Conservation (phyloP, 78 protist genomes). For the Acrasis kona region DNA sequence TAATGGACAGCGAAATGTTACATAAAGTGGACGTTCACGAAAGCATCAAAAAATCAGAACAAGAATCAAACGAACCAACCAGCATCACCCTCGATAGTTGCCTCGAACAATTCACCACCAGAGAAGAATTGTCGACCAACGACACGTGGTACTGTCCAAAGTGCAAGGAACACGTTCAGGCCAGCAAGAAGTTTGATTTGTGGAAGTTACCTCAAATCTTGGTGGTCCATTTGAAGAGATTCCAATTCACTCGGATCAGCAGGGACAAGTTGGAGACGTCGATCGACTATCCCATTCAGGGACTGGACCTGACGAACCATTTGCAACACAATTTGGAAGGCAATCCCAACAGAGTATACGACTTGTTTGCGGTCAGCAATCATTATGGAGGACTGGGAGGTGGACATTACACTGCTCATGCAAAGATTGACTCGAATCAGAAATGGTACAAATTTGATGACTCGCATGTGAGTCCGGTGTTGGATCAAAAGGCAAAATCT, state of each 20-base stretch:
- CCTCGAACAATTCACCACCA: conserved; percentile 29
- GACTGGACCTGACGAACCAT: conserved; percentile 42
- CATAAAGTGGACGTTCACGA: not conserved
- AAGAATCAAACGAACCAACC: not conserved
- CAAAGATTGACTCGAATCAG: conserved; percentile 29
- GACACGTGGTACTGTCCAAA: conserved; percentile 71
- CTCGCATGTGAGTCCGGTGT: too few relatives aligned
- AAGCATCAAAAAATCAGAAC: not conserved
- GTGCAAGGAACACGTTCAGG: conserved; percentile 55
- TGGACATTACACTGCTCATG: conserved; percentile 92
- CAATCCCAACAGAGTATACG: too few relatives aligned
- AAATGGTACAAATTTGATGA: conserved; percentile 71
- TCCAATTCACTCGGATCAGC: conserved; percentile 1
- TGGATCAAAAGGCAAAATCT: too few relatives aligned
- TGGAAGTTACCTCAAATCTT: conserved; percentile 79
- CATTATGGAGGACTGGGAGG: conserved; percentile 81
- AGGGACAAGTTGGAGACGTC: conserved; percentile 60
- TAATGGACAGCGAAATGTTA: not conserved
- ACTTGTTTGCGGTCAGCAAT: conserved; percentile 71
- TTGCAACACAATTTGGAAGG: conserved; percentile 7
- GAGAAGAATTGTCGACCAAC: conserved; percentile 32
- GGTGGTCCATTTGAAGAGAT: conserved; percentile 86
- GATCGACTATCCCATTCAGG: conserved; percentile 66
- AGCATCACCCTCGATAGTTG: conserved; percentile 24
- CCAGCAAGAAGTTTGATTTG: conserved; percentile 54